Base-by-base conservation (phyloP, 768 basidiomycete species). In the Agaricus bisporus region DNA sequence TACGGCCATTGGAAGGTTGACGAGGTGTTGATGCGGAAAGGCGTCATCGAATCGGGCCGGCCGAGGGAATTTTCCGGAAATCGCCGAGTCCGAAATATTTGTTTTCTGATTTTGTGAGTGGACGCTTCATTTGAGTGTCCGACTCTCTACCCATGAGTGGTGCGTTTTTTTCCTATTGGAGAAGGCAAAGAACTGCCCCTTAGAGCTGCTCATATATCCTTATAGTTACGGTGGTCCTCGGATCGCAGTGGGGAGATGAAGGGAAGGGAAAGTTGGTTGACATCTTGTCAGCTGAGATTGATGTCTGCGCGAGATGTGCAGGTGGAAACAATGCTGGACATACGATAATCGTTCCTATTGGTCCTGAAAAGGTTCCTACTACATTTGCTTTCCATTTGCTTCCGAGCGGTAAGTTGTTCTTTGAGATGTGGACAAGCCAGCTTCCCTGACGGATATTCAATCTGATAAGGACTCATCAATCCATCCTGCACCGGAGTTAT, bases 301-400 rank as follows among this genome's bases (percentile, higher is more conserved):
- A 99, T 68, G 68, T 98, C 66, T 98, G 95, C 63, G 95, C 94
- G 17, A 82, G 97, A 44, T 98, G 93, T 67, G 97, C 97, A 11
- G 97, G 97, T 12, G 97, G 97, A 10, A 98, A 98, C 74, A 99
- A 99, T 66, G 97, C 97, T 20, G 97, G 97, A 2, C 97, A 99
- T 72, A 98, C 97, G 20, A 98, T 99, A 68, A 87, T 99, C 58
- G 91, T 84, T 5, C 85, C 86, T 5, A 68, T 81, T 22, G 81
- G 90, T 56, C 79, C 80, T 42, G 74, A 81, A 54, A 82, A 83
- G 70, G 20, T 54, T 18, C 26, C 22, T 8, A 94, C 80, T 60
- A 93, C 85, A 1, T 98, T 89, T 70, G 94, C 94, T 37, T 99
- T 99, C 70, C 97, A 98, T 74, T 74, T 98, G 14, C 75, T 98